Evolutionary conservation across 2,329 filamentous ascomycete species (phyloP), one percentile per base, ranked within the genome.

Genomic region (Kalmusia sp.): DNA sequence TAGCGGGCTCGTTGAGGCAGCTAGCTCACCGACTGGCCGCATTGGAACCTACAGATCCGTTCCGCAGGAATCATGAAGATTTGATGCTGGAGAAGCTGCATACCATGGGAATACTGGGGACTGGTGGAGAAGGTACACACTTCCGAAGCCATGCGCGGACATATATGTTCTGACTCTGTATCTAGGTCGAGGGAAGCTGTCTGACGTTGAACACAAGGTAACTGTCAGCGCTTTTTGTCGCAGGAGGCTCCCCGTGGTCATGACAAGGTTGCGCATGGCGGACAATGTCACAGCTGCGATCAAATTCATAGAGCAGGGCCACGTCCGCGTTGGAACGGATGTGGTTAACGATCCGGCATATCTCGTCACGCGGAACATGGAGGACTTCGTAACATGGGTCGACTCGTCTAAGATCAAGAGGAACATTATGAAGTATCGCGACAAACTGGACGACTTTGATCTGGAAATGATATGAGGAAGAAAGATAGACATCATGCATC

Each of bases 331-430:
- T 1, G 93, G 93, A 11, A 93, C 92, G 0, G 92, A 97, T 70
- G 90, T 93, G 1, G 84, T 97, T 22, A 96, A 91, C 2, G 93
- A 98, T 72, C 87, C 92, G 24, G 93, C 92, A 0, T 97, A 92
- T 68, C 76, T 97, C 48, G 92, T 98, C 6, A 95, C 91, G 41
- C 78, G 93, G 61, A 90, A 87, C 56, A 91, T 96, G 84, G 93
- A 98, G 77, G 93, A 98, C 77, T 96, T 96, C 73, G 90, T 98
- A 15, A 97, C 93, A 0, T 98, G 93, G 93, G 89, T 93, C 8
- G 91, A 96, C 67, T 92, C 91, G 55, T 96, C 91, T 76, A 97
- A 97, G 89, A 93, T 98, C 75, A 96, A 96, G 88, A 85, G 90
- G 71, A 95, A 92, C 72, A 96, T 97, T 60, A 88, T 96, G 85